A percentile compares a stretch with the other conserved stretches of the same genome.
Conservation (phyloP, 2,329 filamentous ascomycete species). For the Pseudopithomyces chartarum region DNA sequence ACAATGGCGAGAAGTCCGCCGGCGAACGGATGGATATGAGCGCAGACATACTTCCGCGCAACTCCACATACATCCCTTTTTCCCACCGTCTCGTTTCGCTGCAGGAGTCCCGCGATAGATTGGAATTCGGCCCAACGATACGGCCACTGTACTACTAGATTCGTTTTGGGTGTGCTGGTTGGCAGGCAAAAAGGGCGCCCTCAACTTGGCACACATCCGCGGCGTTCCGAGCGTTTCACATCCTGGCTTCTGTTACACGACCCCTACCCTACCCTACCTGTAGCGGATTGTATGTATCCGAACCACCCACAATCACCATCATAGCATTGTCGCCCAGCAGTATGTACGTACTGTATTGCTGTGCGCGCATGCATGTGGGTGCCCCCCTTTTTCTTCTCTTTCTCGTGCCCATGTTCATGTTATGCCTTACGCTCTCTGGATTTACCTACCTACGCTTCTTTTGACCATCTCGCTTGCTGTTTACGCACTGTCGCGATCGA, state of each 20-base stretch:
- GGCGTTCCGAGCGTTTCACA: slow-evolving; percentile 23
- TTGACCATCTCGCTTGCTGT: slow-evolving; percentile 8
- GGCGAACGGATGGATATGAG: slow-evolving; percentile 42
- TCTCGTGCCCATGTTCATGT: not conserved
- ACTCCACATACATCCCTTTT: not conserved
- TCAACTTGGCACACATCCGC: slow-evolving; percentile 11
- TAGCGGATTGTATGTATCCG: too few species aligned
- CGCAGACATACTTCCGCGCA: not conserved
- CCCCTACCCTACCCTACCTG: not conserved
- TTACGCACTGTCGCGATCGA: not conserved
- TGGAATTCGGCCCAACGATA: slow-evolving; percentile 11
- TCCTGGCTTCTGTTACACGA: slow-evolving; percentile 9
- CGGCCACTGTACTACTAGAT: slow-evolving; percentile 26
- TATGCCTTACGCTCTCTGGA: not conserved
- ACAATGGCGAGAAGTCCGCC: slow-evolving; percentile 43
- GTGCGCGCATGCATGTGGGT: not conserved
- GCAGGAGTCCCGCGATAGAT: slow-evolving; percentile 21
- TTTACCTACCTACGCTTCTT: not conserved
- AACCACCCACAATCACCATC: not conserved
- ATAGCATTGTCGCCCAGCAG: not conserved
- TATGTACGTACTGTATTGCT: not conserved
- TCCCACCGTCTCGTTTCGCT: not conserved
- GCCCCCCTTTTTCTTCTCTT: not conserved
- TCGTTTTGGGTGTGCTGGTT: not conserved
- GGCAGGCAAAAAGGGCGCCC: not conserved